Conservation (phyloP, 139 green algal genomes). For the Coelastrella sp. region DNA sequence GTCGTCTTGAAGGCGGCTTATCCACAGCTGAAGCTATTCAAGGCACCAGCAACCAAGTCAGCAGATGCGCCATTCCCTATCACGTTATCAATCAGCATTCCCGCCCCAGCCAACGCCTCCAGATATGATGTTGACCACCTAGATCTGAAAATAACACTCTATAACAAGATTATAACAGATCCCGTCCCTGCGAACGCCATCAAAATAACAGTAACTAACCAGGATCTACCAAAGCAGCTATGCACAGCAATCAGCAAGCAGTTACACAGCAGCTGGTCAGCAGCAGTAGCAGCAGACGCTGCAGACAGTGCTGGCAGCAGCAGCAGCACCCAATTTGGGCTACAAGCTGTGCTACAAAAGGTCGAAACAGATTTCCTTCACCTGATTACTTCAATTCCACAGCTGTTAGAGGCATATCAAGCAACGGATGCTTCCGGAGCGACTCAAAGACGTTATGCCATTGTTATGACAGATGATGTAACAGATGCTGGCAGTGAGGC, state of each 20-base stretch:
- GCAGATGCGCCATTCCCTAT: slow-evolving; percentile 13
- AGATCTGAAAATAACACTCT: neutral
- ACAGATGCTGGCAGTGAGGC: neutral
- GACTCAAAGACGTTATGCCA: slow-evolving; percentile 17
- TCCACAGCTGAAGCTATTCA: slow-evolving; percentile 12
- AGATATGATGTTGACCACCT: slow-evolving; percentile 26
- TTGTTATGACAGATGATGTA: neutral
- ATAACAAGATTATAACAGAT: neutral
- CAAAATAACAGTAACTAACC: neutral
- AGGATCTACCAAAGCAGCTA: neutral
- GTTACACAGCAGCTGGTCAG: neutral
- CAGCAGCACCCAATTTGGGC: slow-evolving; percentile 1
- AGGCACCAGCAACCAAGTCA: neutral
- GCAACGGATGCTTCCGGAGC: slow-evolving; percentile 6
- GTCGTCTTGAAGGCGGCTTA: neutral
- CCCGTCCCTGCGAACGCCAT: neutral
- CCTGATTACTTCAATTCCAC: slow-evolving; percentile 10
- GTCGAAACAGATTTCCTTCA: slow-evolving; percentile 3
- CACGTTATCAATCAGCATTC: neutral
- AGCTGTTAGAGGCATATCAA: slow-evolving; percentile 20
- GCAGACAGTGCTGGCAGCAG: too few species aligned
- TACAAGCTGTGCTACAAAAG: neutral
- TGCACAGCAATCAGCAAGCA: neutral
- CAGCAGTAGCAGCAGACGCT: slow-evolving; percentile 15
- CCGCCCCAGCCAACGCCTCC: neutral